Base-by-base conservation (phyloP, 352 stramenopile genomes). In the Halophytophthora batemanensis region DNA sequence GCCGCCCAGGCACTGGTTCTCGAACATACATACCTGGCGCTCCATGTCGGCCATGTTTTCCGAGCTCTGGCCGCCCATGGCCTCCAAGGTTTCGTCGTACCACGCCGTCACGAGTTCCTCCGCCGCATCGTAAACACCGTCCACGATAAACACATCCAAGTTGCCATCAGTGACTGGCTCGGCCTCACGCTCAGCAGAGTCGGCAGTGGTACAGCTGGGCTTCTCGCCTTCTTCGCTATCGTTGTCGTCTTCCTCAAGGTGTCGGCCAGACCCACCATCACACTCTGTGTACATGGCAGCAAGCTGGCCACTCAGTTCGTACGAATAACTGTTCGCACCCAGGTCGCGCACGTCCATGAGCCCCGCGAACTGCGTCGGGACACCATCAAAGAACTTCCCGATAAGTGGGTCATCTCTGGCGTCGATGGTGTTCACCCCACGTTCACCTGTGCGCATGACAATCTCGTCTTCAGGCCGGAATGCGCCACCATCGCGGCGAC, bases 11-110 rank as follows among this genome's bases (percentile, higher is more conserved):
- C 73, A 87, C 35, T 75, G 45, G 31, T 78, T 52, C 44, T 87
- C 66, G 36, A 74, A 77, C 68, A 82, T 69, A 36, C 75, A 82
- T 19, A 66, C 51, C 60, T 85, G 80, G 17, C 65, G 68, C 38
- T 87, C 76, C 5, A 87, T 61, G 39, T 85, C 73, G 14, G 47
- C 64, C 50, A 77, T 71, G 43, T 73, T 74, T 8, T 69, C 61
- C 37, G 59, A 19, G 3, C 53, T 54, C 17, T 72, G 50, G 6
- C 66, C 64, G 2, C 72, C 69, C 50, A 78, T 59, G 2, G 58
- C 40, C 3, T 69, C 54, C 5, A 73, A 36, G 23, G 67, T 67
- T 34, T 65, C 43, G 21, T 82, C 69, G 22, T 82, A 82, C 69
- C 69, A 82, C n/a, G 62, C 37, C n/a, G 66, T 40, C 3, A 82